Conservation (phyloP, 345 rosid species). For the Trapa bicornis region DNA sequence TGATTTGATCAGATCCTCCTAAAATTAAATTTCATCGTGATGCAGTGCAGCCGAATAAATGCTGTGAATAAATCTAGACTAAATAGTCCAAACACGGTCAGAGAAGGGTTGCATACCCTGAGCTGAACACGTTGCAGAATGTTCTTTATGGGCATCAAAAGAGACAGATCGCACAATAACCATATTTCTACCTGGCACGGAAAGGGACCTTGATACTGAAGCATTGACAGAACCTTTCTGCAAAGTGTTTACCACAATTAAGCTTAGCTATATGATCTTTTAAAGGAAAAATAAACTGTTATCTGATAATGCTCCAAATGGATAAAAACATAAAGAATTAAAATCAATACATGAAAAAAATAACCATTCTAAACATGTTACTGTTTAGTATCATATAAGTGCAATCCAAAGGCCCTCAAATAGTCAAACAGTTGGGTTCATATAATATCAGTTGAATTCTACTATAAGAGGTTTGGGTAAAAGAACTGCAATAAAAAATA, state of each 20-base stretch:
- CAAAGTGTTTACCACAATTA: constrained; percentile 18
- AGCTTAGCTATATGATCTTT: background rate
- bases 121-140: constrained; percentile 19
- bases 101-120: constrained; percentile 27
- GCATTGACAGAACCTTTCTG: constrained; percentile 41
- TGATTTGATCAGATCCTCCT: constrained; percentile 45
- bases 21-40: background rate
- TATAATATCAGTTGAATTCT: background rate
- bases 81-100: background rate
- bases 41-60: background rate
- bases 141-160: constrained; percentile 37
- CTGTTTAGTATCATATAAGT: background rate
- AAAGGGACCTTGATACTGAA: constrained; percentile 65
- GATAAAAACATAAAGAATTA: background rate
- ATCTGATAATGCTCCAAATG: background rate
- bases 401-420: background rate
- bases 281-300: background rate
- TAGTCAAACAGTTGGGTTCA: background rate
- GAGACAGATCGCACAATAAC: constrained; percentile 74
- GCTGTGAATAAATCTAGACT: background rate
- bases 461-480: background rate
- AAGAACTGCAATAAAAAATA: too few relatives aligned
- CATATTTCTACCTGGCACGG: constrained; percentile 54
- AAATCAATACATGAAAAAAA: background rate
- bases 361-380: background rate